These are phyloP conservation scores for Spinellus fusiger DNA, from an alignment of 192 early-diverging fungal genomes.

Conservation along the genomic window DNA sequence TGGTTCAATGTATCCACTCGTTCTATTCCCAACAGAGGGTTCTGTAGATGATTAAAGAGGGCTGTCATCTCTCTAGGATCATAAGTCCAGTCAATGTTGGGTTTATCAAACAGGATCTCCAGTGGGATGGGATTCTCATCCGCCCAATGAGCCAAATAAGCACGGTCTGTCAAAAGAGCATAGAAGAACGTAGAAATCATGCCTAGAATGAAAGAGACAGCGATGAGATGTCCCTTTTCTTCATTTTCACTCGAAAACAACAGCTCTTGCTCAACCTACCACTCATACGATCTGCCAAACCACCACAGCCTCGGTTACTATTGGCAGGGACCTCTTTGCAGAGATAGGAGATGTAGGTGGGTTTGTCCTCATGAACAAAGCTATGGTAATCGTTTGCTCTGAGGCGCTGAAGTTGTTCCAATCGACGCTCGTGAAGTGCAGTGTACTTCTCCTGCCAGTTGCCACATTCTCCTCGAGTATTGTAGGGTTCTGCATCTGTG, in stretches of 20 bases:
- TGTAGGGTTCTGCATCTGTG: slow-evolving; percentile 4
- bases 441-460: slow-evolving; percentile 36
- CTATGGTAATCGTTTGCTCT: slow-evolving; percentile 16
- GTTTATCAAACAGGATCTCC: slow-evolving; percentile 33
- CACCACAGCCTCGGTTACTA: slow-evolving; percentile 39
- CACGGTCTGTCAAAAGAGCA: slow-evolving; percentile 33
- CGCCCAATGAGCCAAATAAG: slow-evolving; percentile 37
- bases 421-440: slow-evolving; percentile 20
- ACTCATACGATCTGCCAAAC: slow-evolving; percentile 40
- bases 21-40: slow-evolving; percentile 8
- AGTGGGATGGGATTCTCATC: slow-evolving; percentile 30
- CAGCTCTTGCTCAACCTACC: slow-evolving; percentile 16
- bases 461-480: slow-evolving; percentile 32
- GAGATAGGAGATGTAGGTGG: slow-evolving; percentile 29
- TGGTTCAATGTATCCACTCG: slow-evolving; percentile 26
- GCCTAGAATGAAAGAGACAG: slow-evolving; percentile 17
- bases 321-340: slow-evolving; percentile 29
- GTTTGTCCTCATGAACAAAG: slow-evolving; percentile 9
- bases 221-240: neutral
- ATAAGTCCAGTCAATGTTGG: slow-evolving; percentile 36
- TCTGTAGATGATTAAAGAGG: slow-evolving; percentile 13
- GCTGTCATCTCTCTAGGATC: slow-evolving; percentile 16
- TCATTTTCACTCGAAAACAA: neutral
- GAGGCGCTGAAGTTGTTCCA: slow-evolving; percentile 18
- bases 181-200: slow-evolving; percentile 44